These are phyloP conservation scores for Vanrija sp. DNA, from an alignment of 1,284 basidiomycete genomes.

Conservation along the genomic window DNA sequence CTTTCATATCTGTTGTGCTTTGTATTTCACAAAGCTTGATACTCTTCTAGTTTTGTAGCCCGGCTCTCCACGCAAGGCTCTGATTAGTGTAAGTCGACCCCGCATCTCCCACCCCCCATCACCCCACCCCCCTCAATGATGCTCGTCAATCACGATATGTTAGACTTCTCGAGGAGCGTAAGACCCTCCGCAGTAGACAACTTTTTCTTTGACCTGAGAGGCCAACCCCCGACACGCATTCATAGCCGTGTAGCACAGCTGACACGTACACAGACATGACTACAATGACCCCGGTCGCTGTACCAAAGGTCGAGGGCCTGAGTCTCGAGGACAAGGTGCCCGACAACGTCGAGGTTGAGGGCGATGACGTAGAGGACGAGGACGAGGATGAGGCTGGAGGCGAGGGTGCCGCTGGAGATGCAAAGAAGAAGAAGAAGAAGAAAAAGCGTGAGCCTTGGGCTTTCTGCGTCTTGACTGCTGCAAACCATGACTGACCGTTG, in stretches of 20 bases:
- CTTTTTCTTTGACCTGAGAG: slow-evolving; percentile 28
- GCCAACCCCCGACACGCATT: neutral
- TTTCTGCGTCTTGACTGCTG: neutral
- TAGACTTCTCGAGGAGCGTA: slow-evolving; percentile 39
- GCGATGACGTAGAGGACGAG: slow-evolving; percentile 19
- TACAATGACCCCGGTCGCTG: slow-evolving; percentile 32
- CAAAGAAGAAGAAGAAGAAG: slow-evolving; percentile 88
- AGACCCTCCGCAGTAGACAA: slow-evolving; percentile 32
- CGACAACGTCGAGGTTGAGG: slow-evolving; percentile 16
- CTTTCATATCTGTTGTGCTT: neutral
- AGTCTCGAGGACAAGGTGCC: slow-evolving; percentile 25
- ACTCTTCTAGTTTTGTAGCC: too few relatives aligned
- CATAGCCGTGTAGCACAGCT: neutral
- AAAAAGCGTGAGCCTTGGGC: slow-evolving; percentile 58
- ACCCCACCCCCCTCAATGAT: slow-evolving; percentile 13
- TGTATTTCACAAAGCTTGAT: neutral
- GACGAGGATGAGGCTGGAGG: slow-evolving; percentile 41
- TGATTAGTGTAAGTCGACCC: neutral
- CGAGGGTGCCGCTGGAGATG: slow-evolving; percentile 32
- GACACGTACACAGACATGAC: neutral
- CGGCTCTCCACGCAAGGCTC: neutral
- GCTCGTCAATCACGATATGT: slow-evolving; percentile 35
- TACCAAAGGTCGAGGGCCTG: slow-evolving; percentile 31
- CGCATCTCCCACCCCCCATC: neutral
- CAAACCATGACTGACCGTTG: neutral